A percentile compares a stretch with the other conserved stretches of the same genome.
Evolutionary conservation across 495 filamentous ascomycete species (phyloP).

Genomic region (Antarctomyces pellizariae): DNA sequence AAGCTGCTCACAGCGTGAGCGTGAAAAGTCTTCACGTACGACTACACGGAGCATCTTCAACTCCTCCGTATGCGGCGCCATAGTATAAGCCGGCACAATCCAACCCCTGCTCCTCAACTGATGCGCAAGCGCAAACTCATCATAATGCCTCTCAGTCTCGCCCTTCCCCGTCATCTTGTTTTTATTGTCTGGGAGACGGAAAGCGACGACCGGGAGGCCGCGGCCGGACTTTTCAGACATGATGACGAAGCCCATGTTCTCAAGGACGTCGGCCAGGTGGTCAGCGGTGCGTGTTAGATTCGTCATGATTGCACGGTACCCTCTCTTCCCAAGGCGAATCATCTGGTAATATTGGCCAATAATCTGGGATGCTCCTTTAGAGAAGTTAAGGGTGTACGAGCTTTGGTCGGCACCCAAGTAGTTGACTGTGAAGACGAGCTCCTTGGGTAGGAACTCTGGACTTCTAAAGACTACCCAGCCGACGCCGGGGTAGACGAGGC

Average conservation of each 20-base stretch:
- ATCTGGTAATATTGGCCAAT: conserved; percentile 93
- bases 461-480: conserved; percentile 83
- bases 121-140: conserved; percentile 67
- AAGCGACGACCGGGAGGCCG: conserved; percentile 71
- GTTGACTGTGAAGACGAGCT: conserved; percentile 95
- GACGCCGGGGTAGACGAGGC: conserved; percentile 70
- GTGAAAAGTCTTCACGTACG: conserved; percentile 69
- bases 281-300: conserved; percentile 68
- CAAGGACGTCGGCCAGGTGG: conserved; percentile 46
- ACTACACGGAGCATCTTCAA: conserved; percentile 78
- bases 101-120: conserved; percentile 63
- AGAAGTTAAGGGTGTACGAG: conserved; percentile 96
- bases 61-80: conserved; percentile 60
- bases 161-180: too few species aligned
- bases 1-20: conserved; percentile 47
- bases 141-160: conserved; percentile 52
- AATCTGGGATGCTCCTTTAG: conserved; percentile 73
- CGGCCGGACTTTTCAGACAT: conserved; percentile 51
- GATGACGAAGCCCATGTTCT: conserved; percentile 57
- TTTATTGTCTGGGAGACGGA: conserved; percentile 34
- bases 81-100: conserved; percentile 85
- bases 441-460: conserved; percentile 61
- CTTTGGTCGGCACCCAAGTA: conserved; percentile 85
- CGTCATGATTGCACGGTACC: conserved; percentile 67
- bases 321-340: conserved; percentile 74